phyloP scores from a whole-genome alignment of 2,329 filamentous ascomycete species.

The Pseudogymnoascus sp. region DNA sequence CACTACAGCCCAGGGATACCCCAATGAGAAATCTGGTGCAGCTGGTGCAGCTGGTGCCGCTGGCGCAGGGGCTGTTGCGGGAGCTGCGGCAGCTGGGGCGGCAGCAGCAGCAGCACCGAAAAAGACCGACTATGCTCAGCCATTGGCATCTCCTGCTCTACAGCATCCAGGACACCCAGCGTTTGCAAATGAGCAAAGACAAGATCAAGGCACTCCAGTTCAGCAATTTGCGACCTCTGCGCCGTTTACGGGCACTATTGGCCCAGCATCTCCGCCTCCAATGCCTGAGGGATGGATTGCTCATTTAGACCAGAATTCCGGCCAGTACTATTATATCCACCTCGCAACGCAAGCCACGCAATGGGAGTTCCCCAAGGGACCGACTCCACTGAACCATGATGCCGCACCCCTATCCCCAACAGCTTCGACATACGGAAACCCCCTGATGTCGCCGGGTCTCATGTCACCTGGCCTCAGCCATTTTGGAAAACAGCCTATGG shows the following conservation, averaged over 20 bases:
- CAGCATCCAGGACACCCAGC: conserved; percentile 70
- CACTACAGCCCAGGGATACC: conserved; percentile 49
- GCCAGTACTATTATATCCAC: conserved; percentile 98
- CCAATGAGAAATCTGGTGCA: conserved; percentile 58
- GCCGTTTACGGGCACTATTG: conserved; percentile 37
- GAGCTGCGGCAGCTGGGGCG: conserved; percentile 19
- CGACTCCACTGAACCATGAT: conserved; percentile 79
- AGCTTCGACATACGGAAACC: conserved; percentile 67
- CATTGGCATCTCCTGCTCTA: conserved; percentile 25
- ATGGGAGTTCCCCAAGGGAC: conserved; percentile 97
- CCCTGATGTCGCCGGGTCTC: conserved; percentile 60
- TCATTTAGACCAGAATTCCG: conserved; percentile 88
- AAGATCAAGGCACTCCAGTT: conserved; percentile 39
- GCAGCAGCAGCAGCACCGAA: conserved; percentile 21
- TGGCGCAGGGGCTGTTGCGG: conserved; percentile 18
- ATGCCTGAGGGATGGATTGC: conserved; percentile 98
- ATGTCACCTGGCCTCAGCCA: conserved; percentile 50
- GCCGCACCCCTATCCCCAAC: conserved; percentile 75
- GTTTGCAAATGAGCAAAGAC: conserved; percentile 75
- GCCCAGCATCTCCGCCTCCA: conserved; percentile 79
- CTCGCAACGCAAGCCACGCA: conserved; percentile 91
- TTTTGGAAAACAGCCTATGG: conserved; percentile 56
- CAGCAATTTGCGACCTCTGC: conserved; percentile 30
- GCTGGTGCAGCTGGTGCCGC: conserved; percentile 21
- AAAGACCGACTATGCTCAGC: conserved; percentile 31